Conservation (phyloP, 768 basidiomycete species). For the Phlegmacium glaucopus region DNA sequence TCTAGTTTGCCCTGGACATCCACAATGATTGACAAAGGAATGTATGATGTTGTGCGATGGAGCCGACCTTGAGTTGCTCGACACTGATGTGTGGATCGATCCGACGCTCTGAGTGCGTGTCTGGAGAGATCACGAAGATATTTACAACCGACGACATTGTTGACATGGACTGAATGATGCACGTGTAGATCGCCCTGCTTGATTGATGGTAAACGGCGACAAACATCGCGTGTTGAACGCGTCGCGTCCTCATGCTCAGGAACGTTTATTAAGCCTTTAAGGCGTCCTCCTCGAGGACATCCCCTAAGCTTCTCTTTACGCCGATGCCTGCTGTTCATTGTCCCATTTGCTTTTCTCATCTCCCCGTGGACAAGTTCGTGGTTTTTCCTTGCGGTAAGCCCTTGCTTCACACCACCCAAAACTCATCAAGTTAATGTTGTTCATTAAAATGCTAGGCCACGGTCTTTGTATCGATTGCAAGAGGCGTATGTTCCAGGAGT, state of each 20-base stretch:
- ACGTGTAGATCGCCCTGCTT: too few species aligned
- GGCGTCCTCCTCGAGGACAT: slow-evolving; percentile 9
- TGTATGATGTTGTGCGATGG: slow-evolving; percentile 4
- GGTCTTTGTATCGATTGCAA: slow-evolving; percentile 39
- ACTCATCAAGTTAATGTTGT: neutral
- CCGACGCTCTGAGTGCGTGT: slow-evolving; percentile 87
- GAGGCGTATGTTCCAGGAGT: slow-evolving; percentile 16
- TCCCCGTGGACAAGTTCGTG: slow-evolving; percentile 21
- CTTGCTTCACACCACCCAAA: neutral
- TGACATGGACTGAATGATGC: neutral
- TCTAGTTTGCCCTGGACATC: slow-evolving; percentile 70
- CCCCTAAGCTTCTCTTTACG: neutral
- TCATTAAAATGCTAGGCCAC: slow-evolving; percentile 28
- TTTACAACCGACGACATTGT: slow-evolving; percentile 42
- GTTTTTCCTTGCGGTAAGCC: slow-evolving; percentile 34
- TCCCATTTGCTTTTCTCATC: slow-evolving; percentile 26
- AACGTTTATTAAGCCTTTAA: slow-evolving; percentile 9
- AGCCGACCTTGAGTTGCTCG: slow-evolving; percentile 73
- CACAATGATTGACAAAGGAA: slow-evolving; percentile 13
- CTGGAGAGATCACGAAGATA: slow-evolving; percentile 79
- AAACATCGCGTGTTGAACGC: slow-evolving; percentile 23
- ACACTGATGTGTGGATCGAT: slow-evolving; percentile 76
- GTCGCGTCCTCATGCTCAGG: slow-evolving; percentile 14
- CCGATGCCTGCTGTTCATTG: slow-evolving; percentile 19
- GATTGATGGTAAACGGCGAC: slow-evolving; percentile 4